Percentiles rank a stretch among this genome's conserved stretches.
phyloP scores from a whole-genome alignment of 768 basidiomycete species.

The Kwoniella sp. region DNA sequence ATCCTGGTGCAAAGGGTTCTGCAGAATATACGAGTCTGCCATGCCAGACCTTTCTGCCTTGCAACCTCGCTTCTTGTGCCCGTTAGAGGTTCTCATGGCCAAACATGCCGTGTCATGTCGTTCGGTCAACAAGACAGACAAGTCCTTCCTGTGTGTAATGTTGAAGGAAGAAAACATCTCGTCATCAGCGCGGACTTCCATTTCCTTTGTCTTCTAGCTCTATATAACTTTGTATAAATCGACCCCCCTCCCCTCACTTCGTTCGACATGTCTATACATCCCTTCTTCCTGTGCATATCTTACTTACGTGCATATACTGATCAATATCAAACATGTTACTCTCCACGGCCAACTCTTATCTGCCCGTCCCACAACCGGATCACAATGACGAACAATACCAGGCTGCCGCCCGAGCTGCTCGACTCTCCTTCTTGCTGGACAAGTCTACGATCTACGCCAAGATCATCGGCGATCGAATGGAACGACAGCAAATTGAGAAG shows the following conservation, averaged over 20 bases:
- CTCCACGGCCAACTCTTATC: conserved; percentile 9
- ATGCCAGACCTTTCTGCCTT: no score
- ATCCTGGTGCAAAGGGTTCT: no score
- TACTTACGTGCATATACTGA: neutral
- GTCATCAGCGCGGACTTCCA: neutral
- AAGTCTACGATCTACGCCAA: conserved; percentile 75
- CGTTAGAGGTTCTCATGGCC: no score
- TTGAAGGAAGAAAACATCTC: neutral
- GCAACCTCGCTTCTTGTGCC: no score
- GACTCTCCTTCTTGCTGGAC: conserved; percentile 64
- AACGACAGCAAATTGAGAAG: conserved; percentile 56
- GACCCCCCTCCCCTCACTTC: neutral
- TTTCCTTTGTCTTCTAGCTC: neutral
- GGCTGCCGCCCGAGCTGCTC: conserved; percentile 38
- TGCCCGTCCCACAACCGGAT: conserved; percentile 7
- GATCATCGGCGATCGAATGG: conserved; percentile 74
- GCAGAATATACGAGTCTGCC: no score
- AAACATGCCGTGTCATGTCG: neutral
- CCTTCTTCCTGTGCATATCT: neutral
- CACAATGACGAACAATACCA: conserved; percentile 17
- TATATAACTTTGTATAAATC: neutral
- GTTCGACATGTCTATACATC: neutral
- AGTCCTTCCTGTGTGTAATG: neutral
- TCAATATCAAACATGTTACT: conserved; percentile 9
- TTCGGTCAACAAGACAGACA: neutral